Percentiles rank a stretch among this genome's conserved stretches.
phyloP scores from a whole-genome alignment of 179 eudicot genomes.

The Drosera spatulata region DNA sequence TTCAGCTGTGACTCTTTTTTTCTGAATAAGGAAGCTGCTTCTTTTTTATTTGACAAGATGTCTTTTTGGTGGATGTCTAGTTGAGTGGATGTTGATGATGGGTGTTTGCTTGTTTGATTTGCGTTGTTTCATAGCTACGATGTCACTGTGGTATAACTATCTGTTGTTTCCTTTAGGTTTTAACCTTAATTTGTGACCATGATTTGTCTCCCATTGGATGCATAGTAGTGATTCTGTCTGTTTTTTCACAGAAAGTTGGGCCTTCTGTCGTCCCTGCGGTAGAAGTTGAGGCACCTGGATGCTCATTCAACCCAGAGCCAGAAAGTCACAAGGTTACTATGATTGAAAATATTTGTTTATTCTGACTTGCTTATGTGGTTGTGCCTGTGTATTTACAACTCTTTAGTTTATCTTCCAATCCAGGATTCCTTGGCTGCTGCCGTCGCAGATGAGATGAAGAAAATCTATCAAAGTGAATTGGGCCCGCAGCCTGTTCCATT shows the following conservation, averaged over 20 bases:
- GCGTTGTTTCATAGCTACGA: too few relatives aligned
- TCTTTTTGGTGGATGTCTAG: too few relatives aligned
- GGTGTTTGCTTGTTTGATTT: too few relatives aligned
- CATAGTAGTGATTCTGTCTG: not conserved
- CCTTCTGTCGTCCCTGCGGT: conserved; percentile 73
- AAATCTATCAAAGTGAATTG: conserved; percentile 62
- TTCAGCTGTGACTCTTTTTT: too few relatives aligned
- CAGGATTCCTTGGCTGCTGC: conserved; percentile 90
- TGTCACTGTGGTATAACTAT: too few relatives aligned
- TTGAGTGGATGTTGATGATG: too few relatives aligned
- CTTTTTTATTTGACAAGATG: too few relatives aligned
- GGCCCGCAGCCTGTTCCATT: conserved; percentile 83
- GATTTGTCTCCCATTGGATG: not conserved
- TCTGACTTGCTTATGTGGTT: not conserved
- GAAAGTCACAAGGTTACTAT: conserved; percentile 77
- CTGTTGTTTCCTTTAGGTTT: too few relatives aligned
- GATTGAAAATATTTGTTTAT: not conserved
- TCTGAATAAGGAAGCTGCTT: too few relatives aligned
- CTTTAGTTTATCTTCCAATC: conserved; percentile 1
- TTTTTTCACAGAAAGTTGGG: conserved; percentile 44
- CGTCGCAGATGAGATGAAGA: conserved; percentile 96
- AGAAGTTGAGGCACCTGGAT: conserved; percentile 88
- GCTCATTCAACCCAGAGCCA: conserved; percentile 79
- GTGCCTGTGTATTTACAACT: not conserved
- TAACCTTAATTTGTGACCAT: too few relatives aligned